Percentiles rank a stretch among this genome's conserved stretches.
Evolutionary conservation across 148 eudicot genomes (phyloP).

Genomic region (Cornus kousa): DNA sequence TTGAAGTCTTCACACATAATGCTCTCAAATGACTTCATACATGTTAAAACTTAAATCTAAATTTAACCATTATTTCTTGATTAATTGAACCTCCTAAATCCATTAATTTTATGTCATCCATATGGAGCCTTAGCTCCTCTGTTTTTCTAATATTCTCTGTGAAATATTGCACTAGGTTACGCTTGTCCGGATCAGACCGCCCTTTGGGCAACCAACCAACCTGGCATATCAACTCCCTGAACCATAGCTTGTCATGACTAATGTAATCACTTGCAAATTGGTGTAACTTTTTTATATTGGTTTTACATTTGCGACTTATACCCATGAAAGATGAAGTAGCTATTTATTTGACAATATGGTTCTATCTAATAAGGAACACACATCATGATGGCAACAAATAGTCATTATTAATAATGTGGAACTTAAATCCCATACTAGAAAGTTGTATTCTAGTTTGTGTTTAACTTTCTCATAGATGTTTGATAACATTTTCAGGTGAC

Average conservation of each 20-base stretch:
- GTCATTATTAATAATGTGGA: neutral
- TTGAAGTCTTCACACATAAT: no score
- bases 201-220: no score
- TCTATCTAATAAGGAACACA: neutral
- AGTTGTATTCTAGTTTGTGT: conserved; percentile 1
- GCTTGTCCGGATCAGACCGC: no score
- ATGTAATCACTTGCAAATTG: neutral
- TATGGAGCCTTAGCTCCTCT: no score
- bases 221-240: no score
- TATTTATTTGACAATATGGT: neutral
- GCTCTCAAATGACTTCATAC: no score
- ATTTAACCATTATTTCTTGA: no score
- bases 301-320: neutral
- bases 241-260: neutral
- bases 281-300: neutral
- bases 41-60: no score
- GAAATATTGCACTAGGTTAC: no score
- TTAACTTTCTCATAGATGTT: neutral
- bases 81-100: no score
- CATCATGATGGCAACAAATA: neutral
- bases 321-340: neutral
- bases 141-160: no score
- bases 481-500: conserved; percentile 45
- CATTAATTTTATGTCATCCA: no score
- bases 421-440: neutral